phyloP scores from a whole-genome alignment of 148 eudicot genomes.

The Beta vulgaris region DNA sequence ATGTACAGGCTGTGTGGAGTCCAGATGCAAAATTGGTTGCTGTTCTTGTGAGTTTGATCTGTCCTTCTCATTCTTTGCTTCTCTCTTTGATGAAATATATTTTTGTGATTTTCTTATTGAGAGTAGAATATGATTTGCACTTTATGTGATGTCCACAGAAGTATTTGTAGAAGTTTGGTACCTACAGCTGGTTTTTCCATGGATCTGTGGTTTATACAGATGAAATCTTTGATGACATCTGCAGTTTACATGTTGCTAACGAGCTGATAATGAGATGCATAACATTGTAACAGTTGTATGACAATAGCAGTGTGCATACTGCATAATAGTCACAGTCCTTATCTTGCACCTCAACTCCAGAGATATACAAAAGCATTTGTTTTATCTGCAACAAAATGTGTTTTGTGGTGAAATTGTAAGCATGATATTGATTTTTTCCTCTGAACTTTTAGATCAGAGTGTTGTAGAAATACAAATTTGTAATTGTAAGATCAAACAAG shows the following conservation, averaged over 20 bases:
- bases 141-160: background rate
- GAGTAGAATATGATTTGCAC: background rate
- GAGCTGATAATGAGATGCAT: background rate
- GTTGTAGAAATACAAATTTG: background rate
- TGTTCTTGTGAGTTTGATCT: conserved; percentile 63
- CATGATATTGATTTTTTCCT: background rate
- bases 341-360: background rate
- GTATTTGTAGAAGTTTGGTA: background rate
- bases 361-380: background rate
- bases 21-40: conserved; percentile 81
- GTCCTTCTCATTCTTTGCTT: conserved; percentile 10
- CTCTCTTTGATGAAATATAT: background rate
- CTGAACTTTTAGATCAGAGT: background rate
- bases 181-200: background rate
- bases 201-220: background rate
- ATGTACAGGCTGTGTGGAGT: conserved; percentile 85
- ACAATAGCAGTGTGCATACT: background rate
- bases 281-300: background rate
- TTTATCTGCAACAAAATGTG: too few species aligned
- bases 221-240: background rate
- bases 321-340: background rate
- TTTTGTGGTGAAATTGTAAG: background rate
- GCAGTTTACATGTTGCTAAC: background rate
- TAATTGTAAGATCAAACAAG: background rate
- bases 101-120: background rate